Conservation (phyloP, 192 early-diverging fungal species). For the Cladochytrium replicatum region DNA sequence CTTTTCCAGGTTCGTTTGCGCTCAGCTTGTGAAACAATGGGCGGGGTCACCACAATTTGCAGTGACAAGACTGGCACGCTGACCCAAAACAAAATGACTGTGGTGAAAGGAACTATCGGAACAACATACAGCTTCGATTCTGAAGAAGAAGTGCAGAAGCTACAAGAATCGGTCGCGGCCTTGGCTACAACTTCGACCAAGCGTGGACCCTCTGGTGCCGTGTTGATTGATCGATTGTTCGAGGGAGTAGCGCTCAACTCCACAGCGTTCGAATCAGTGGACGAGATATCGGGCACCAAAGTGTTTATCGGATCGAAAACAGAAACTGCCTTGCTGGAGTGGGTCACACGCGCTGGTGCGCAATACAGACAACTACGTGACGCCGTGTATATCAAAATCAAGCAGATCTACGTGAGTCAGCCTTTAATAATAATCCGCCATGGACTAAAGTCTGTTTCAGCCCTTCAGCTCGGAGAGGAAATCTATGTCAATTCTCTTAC, state of each 20-base stretch:
- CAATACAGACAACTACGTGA: slow-evolving; percentile 49
- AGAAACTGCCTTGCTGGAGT: slow-evolving; percentile 66
- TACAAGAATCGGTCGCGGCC: no score
- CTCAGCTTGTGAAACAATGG: slow-evolving; percentile 97
- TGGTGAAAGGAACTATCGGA: slow-evolving; percentile 77
- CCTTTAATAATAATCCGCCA: no score
- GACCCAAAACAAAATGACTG: slow-evolving; percentile 96
- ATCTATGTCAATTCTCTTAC: no score
- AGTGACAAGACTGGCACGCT: slow-evolving; percentile 98
- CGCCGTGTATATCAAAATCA: slow-evolving; percentile 36
- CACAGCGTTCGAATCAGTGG: no score
- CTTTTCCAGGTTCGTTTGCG: slow-evolving; percentile 93
- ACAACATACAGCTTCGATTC: no score
- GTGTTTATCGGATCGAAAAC: slow-evolving; percentile 83
- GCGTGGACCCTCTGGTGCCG: no score
- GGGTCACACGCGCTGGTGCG: slow-evolving; percentile 50
- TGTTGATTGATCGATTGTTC: no score
- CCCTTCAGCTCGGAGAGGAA: slow-evolving; percentile 16
- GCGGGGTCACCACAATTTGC: slow-evolving; percentile 94
- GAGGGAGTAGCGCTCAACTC: no score
- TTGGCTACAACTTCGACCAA: no score
- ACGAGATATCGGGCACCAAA: no score
- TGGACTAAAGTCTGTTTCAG: neutral
- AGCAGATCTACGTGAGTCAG: neutral
- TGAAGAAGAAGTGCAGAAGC: no score